Evolutionary conservation across 163 green algal genomes (phyloP), one percentile per base, ranked within the genome.

Genomic region (Prototheca stagnorum): DNA sequence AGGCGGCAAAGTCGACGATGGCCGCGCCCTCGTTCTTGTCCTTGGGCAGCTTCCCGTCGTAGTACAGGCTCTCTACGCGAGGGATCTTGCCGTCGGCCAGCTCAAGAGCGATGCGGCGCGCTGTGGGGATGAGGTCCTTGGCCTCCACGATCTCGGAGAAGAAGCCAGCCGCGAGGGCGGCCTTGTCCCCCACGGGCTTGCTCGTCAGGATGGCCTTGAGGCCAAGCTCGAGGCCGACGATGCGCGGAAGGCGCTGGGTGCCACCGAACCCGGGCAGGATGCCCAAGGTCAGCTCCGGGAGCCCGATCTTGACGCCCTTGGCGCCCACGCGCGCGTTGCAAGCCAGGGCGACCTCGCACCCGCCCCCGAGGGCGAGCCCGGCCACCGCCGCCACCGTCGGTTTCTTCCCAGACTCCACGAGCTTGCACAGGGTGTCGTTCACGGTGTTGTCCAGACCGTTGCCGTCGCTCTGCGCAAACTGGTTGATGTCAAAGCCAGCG

Each of bases 161-260:
- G 45, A 99, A 67, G 24, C 90, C 90, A 20, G 84, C 56, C 64
- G 88, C 70, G 16, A 77, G 44, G 6, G 68, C 88, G 16, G 71
- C 72, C 4, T 68, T 47, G 2, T 66, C 74, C 57, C 75, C 82
- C 53, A 95, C 67, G 31, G 77, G 78, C 50, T 79, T 64, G 46
- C 35, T 61, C 28, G 77, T 92, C 12, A 99, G 76, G 78, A 99
- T 99, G 80, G 96, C 95, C 61, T 92, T 65, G 20, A 87, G 59
- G 9, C 57, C 79, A 56, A 88, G 88, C 47, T 86, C 59, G 53
- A 99, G 65, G 16, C 90, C 90, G 24, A 96, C 85, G 19, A 96
- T 64, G 29, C 90, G 75, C 3, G 90, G 90, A 62, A 99, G 70
- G 31, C 90, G 70, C 74, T 99, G 88, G 4, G 88, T 96, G 57